A percentile compares a stretch with the other conserved stretches of the same genome.
These are phyloP conservation scores for Hypsizygus ulmarius DNA, from an alignment of 1,284 basidiomycete species.

Conservation along the genomic window DNA sequence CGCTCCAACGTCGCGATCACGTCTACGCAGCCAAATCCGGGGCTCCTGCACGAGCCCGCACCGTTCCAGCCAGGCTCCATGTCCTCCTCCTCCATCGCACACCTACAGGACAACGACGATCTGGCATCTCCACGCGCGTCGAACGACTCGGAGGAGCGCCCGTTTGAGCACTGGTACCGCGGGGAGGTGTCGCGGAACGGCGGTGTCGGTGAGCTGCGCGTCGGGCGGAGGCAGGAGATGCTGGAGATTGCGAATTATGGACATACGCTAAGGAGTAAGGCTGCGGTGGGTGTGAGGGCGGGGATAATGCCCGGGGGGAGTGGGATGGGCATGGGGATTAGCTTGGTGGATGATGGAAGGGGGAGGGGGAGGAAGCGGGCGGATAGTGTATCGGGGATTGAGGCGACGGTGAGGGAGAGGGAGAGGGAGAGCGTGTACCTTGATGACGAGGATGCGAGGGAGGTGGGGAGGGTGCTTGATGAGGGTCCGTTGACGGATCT, in stretches of 20 bases:
- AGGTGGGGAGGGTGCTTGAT: slow-evolving; percentile 57
- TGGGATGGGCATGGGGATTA: too few species aligned
- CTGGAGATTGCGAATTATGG: slow-evolving; percentile 80
- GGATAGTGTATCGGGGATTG: slow-evolving; percentile 52
- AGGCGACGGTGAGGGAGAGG: slow-evolving; percentile 37
- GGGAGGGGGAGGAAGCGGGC: slow-evolving; percentile 44
- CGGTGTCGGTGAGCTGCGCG: slow-evolving; percentile 72
- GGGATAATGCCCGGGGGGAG: slow-evolving; percentile 21
- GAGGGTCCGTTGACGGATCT: slow-evolving; percentile 69
- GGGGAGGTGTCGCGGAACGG: slow-evolving; percentile 77
- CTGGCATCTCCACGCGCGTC: slow-evolving; percentile 46
- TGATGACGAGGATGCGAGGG: slow-evolving; percentile 52
- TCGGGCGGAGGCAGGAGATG: slow-evolving; percentile 73
- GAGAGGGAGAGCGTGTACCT: slow-evolving; percentile 64
- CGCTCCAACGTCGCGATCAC: slow-evolving; percentile 27
- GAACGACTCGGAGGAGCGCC: slow-evolving; percentile 72
- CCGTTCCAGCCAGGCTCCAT: slow-evolving; percentile 41
- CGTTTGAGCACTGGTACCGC: slow-evolving; percentile 81
- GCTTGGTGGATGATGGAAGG: slow-evolving; percentile 24
- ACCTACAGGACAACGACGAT: slow-evolving; percentile 22
- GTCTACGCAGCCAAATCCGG: slow-evolving; percentile 32
- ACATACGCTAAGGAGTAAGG: slow-evolving; percentile 39
- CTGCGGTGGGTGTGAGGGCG: slow-evolving; percentile 18
- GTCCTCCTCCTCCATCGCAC: slow-evolving; percentile 28
- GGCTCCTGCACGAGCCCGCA: slow-evolving; percentile 48